Evolutionary conservation across 2,329 filamentous ascomycete genomes (phyloP).

Genomic region (Amphichorda felina): DNA sequence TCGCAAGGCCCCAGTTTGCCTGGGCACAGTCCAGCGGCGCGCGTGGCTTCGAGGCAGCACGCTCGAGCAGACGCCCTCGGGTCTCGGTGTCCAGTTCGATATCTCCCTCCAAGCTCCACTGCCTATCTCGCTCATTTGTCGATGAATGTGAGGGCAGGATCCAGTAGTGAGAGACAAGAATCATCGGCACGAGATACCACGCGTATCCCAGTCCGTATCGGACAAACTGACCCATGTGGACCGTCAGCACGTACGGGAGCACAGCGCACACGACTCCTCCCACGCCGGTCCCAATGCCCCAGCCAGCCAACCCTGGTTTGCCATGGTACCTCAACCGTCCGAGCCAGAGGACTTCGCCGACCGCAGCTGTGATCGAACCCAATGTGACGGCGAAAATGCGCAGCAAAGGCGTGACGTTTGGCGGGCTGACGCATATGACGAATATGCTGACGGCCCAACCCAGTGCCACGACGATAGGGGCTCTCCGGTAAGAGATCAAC

Average conservation of each 20-base stretch:
- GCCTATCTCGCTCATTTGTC: not conserved
- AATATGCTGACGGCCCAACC: slow-evolving; percentile 16
- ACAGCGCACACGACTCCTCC: slow-evolving; percentile 15
- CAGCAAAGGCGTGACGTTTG: slow-evolving; percentile 18
- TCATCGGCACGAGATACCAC: slow-evolving; percentile 12
- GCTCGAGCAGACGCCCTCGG: too few species aligned
- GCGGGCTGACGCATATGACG: slow-evolving; percentile 14
- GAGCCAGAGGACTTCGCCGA: slow-evolving; percentile 19
- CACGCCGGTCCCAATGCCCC: slow-evolving; percentile 20
- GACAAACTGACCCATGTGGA: slow-evolving; percentile 13
- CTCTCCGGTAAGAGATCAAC: slow-evolving; percentile 14
- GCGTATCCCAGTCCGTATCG: slow-evolving; percentile 14
- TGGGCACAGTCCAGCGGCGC: slow-evolving; percentile 7
- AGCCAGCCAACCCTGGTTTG: slow-evolving; percentile 17
- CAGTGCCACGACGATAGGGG: slow-evolving; percentile 12
- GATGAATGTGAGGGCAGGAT: slow-evolving; percentile 10
- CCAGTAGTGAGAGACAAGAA: slow-evolving; percentile 15
- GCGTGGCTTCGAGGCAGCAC: too few species aligned
- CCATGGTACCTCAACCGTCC: slow-evolving; percentile 16
- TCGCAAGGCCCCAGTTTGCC: not conserved
- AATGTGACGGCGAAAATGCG: slow-evolving; percentile 16
- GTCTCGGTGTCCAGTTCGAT: slow-evolving; percentile 5
- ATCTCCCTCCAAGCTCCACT: not conserved
- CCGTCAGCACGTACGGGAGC: slow-evolving; percentile 16
- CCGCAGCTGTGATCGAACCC: slow-evolving; percentile 15